Conservation (phyloP, 2,329 filamentous ascomycete species). For the Xylaria hypoxylon region DNA sequence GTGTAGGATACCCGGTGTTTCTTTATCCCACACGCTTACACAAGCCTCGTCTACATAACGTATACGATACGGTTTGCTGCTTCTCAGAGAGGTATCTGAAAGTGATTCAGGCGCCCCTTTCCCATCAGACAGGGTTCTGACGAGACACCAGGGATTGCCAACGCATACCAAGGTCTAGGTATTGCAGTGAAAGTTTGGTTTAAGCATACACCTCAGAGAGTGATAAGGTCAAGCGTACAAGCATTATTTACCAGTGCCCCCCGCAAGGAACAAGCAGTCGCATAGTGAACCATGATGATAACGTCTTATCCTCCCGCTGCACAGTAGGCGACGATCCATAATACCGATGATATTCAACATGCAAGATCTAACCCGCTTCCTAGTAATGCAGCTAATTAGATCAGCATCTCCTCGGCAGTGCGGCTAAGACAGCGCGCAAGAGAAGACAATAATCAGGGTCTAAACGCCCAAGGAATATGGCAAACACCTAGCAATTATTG, state of each 20-base stretch:
- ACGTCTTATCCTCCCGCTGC: constrained; percentile 1
- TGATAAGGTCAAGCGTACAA: background rate
- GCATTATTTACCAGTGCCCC: background rate
- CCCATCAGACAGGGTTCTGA: background rate
- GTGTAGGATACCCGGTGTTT: background rate
- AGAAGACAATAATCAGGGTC: background rate
- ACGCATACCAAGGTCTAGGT: background rate
- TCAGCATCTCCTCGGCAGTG: background rate
- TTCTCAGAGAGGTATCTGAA: background rate
- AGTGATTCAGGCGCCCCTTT: background rate
- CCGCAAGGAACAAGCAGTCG: background rate
- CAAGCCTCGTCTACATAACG: background rate
- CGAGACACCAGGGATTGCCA: background rate
- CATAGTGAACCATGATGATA: background rate
- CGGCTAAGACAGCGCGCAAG: background rate
- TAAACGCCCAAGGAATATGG: background rate
- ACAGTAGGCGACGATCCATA: background rate
- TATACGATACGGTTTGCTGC: background rate
- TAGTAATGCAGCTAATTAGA: background rate
- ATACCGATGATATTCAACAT: background rate
- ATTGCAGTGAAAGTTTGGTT: background rate
- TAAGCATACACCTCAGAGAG: background rate
- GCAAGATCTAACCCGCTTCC: background rate
- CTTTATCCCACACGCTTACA: background rate
- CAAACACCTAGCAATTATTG: background rate